Evolutionary conservation across 768 basidiomycete genomes (phyloP).

Genomic region (Mycena venus): DNA sequence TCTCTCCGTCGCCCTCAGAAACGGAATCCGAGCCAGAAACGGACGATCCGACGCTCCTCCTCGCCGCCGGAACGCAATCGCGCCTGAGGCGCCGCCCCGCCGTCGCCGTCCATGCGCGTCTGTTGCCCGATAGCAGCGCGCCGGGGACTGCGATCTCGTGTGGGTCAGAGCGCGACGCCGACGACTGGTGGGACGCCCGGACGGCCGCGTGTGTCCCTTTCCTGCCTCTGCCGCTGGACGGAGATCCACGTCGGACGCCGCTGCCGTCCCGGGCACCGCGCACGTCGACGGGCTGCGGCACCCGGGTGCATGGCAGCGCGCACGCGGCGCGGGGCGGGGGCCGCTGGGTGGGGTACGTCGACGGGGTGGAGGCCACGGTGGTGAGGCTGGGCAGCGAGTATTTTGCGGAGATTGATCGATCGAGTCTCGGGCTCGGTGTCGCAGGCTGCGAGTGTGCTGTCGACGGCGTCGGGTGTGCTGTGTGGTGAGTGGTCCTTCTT

Average conservation of each 20-base stretch:
- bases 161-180: neutral
- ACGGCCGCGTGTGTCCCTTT: neutral
- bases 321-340: conserved; percentile 1
- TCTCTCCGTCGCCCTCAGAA: conserved; percentile 4
- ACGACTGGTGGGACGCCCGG: conserved; percentile 10
- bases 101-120: conserved; percentile 5
- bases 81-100: conserved; percentile 14
- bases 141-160: neutral
- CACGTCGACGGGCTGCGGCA: conserved; percentile 4
- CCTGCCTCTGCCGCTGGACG: neutral
- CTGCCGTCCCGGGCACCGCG: neutral
- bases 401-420: neutral
- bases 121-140: conserved; percentile 10
- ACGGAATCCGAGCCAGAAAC: neutral
- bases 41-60: conserved; percentile 6
- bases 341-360: conserved; percentile 5
- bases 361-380: neutral
- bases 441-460: conserved; percentile 7
- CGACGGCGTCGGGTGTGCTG: conserved; percentile 9
- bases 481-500: conserved; percentile 5
- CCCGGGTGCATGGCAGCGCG: neutral
- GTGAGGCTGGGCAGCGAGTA: conserved; percentile 5
- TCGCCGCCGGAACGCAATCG: conserved; percentile 9
- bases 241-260: neutral
- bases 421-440: neutral